These are phyloP conservation scores for Termitomyces sp. DNA, from an alignment of 1,284 basidiomycete species.

Conservation along the genomic window DNA sequence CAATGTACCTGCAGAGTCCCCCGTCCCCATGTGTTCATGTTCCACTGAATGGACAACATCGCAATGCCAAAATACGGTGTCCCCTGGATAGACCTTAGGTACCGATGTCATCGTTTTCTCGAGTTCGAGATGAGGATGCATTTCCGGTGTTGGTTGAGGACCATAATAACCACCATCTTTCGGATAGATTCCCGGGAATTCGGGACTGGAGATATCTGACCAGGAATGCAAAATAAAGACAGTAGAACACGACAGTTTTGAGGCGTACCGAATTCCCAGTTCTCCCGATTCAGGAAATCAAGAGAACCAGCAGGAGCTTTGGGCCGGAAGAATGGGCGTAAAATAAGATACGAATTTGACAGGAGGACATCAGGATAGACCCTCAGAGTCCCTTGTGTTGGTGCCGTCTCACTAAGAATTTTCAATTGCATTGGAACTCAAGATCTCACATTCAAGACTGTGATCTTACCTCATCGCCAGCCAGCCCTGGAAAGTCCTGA, in stretches of 20 bases:
- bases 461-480: constrained; percentile 50
- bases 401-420: constrained; percentile 54
- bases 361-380: constrained; percentile 75
- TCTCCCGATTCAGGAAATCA: constrained; percentile 48
- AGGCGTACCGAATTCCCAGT: constrained; percentile 67
- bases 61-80: constrained; percentile 87
- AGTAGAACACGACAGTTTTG: not conserved
- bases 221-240: not conserved
- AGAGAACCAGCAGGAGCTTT: constrained; percentile 34
- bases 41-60: constrained; percentile 84
- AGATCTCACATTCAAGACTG: not conserved
- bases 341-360: constrained; percentile 75
- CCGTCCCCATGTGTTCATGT: constrained; percentile 56
- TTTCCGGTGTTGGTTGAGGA: constrained; percentile 43
- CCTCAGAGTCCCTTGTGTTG: constrained; percentile 72
- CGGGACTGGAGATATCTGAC: constrained; percentile 47
- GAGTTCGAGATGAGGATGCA: constrained; percentile 68
- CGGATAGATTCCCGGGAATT: constrained; percentile 55
- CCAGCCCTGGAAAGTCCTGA: constrained; percentile 82
- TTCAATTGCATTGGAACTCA: not conserved
- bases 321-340: constrained; percentile 79
- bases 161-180: constrained; percentile 43
- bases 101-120: constrained; percentile 71
- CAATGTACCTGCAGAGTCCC: constrained; percentile 61
- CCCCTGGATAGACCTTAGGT: constrained; percentile 72